Evolutionary conservation across 306 rosid species (phyloP).

Genomic region (Lagenaria siceraria): DNA sequence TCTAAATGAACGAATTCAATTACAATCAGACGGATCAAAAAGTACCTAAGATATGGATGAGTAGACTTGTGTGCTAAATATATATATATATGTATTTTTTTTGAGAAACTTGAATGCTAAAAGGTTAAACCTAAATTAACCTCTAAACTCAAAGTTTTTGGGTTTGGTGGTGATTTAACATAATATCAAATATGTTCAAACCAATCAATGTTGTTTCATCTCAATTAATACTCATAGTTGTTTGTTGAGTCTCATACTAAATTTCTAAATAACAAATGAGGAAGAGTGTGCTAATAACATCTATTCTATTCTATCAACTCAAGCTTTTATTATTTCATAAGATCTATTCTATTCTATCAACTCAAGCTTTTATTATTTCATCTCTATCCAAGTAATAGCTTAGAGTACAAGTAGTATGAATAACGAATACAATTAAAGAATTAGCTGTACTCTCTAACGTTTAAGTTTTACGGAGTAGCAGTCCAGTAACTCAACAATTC

Average conservation of each 20-base stretch:
- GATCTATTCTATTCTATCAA: not conserved
- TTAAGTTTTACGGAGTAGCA: not conserved
- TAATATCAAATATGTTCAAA: not conserved
- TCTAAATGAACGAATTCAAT: constrained; percentile 32
- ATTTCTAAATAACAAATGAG: not conserved
- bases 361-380: not conserved
- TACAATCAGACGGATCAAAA: constrained; percentile 12
- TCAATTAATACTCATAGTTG: not conserved
- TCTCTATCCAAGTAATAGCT: not conserved
- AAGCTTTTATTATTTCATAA: not conserved
- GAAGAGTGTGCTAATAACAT: not conserved
- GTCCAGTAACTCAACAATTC: not conserved
- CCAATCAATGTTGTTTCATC: not conserved
- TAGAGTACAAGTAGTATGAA: not conserved
- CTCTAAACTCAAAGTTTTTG: not conserved
- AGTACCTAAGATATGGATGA: not conserved
- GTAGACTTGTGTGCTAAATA: not conserved
- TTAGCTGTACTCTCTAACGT: not conserved
- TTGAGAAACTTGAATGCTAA: no score
- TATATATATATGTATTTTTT: no score
- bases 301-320: not conserved
- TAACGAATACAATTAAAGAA: not conserved
- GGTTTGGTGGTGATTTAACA: not conserved
- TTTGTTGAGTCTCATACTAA: not conserved
- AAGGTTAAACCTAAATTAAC: not conserved